Conservation (phyloP, 441 rosid genomes). For the Kokia cookei region DNA sequence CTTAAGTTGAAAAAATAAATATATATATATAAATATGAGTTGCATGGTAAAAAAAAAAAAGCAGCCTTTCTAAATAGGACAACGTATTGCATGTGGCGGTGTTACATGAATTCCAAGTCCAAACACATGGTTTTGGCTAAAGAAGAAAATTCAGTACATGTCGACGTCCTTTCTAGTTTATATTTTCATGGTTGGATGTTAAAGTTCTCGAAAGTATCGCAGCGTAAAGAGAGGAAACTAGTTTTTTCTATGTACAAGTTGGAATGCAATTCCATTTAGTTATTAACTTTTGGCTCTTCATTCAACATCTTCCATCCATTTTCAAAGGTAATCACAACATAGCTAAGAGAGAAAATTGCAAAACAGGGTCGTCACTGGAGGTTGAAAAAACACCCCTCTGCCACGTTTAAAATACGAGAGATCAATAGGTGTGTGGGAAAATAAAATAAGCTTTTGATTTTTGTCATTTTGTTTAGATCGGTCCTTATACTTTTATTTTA, state of each 20-base stretch:
- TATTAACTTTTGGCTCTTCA: not conserved
- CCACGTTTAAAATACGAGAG: not conserved
- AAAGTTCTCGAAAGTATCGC: too few species aligned
- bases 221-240: too few species aligned
- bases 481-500: not conserved
- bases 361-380: not conserved
- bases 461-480: not conserved
- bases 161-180: not conserved
- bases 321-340: not conserved
- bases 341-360: not conserved
- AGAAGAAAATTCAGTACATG: not conserved
- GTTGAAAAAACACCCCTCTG: not conserved
- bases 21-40: too few species aligned
- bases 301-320: not conserved
- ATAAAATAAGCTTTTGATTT: not conserved
- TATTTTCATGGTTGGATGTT: too few species aligned
- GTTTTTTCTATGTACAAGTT: not conserved
- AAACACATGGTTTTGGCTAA: constrained; percentile 4
- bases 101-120: constrained; percentile 5
- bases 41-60: not conserved
- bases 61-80: not conserved
- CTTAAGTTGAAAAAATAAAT: too few species aligned
- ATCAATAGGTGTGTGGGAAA: not conserved
- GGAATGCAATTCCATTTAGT: not conserved
- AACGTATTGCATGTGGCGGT: not conserved